Evolutionary conservation across 495 filamentous ascomycete species (phyloP).

Genomic region (Penicillium canescens): DNA sequence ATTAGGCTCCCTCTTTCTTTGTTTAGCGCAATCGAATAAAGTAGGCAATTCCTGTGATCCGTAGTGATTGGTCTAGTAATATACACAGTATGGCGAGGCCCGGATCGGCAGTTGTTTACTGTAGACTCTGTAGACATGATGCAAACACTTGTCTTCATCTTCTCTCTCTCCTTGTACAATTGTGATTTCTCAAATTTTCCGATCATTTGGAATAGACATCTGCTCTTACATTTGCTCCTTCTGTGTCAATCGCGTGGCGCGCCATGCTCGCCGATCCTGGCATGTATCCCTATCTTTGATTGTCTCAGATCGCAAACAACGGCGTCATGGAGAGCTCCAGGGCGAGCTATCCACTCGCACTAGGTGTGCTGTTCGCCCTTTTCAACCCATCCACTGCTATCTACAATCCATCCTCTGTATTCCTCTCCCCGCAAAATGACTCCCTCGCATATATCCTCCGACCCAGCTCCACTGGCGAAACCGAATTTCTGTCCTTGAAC

Average conservation of each 20-base stretch:
- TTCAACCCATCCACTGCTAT: constrained; percentile 39
- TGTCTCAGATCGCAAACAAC: constrained; percentile 28
- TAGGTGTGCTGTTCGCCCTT: constrained; percentile 21
- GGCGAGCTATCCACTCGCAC: constrained; percentile 11
- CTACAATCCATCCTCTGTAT: constrained; percentile 72
- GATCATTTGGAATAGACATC: constrained; percentile 7
- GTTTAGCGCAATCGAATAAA: constrained; percentile 10
- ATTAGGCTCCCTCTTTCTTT: constrained; percentile 18
- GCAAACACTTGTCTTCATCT: background rate
- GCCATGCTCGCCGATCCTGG: constrained; percentile 32
- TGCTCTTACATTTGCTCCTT: background rate
- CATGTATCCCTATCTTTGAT: constrained; percentile 25
- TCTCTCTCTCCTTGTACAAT: background rate
- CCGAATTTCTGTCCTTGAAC: constrained; percentile 64
- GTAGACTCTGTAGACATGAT: background rate
- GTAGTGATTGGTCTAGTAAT: constrained; percentile 7
- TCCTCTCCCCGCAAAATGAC: constrained; percentile 52
- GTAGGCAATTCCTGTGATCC: background rate
- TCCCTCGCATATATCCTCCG: constrained; percentile 62
- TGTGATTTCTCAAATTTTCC: background rate
- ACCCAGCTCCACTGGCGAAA: constrained; percentile 37
- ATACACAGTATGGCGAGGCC: background rate
- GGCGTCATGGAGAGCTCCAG: constrained; percentile 21
- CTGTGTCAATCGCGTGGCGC: constrained; percentile 23
- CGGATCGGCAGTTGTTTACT: constrained; percentile 6